Percentiles rank a stretch among this genome's conserved stretches.
Conservation (phyloP, 2,329 filamentous ascomycete genomes). For the Fusarium robinianum region DNA sequence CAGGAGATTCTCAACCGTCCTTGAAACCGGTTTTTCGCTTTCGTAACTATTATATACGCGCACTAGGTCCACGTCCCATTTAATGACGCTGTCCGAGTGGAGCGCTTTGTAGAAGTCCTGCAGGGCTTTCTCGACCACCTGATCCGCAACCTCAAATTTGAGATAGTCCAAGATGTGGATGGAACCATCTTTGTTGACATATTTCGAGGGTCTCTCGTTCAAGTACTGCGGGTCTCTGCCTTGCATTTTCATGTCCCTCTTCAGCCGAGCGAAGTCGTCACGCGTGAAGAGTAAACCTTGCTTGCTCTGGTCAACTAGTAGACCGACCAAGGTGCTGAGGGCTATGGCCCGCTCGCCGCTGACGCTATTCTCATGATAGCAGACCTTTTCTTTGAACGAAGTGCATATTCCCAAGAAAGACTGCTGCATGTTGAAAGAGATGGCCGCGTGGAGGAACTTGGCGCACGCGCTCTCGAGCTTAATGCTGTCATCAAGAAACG, state of each 20-base stretch:
- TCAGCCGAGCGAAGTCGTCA: slow-evolving; percentile 15
- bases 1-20: slow-evolving; percentile 41
- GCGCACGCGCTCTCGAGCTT: slow-evolving; percentile 41
- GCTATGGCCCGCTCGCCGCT: slow-evolving; percentile 48
- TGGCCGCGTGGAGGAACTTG: slow-evolving; percentile 56
- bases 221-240: slow-evolving; percentile 51
- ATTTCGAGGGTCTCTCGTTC: slow-evolving; percentile 38
- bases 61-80: slow-evolving; percentile 46
- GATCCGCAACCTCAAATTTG: slow-evolving; percentile 57
- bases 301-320: slow-evolving; percentile 62
- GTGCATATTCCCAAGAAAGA: slow-evolving; percentile 68
- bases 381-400: slow-evolving; percentile 63
- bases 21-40: slow-evolving; percentile 30
- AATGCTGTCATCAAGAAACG: slow-evolving; percentile 42
- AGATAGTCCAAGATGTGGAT: slow-evolving; percentile 66
- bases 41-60: slow-evolving; percentile 44
- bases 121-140: slow-evolving; percentile 46
- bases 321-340: slow-evolving; percentile 57
- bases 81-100: slow-evolving; percentile 22
- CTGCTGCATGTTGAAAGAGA: slow-evolving; percentile 62
- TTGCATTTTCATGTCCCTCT: slow-evolving; percentile 30
- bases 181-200: slow-evolving; percentile 24
- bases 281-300: slow-evolving; percentile 56
- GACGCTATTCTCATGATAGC: slow-evolving; percentile 62
- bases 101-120: slow-evolving; percentile 38